Percentiles rank a stretch among this genome's conserved stretches.
These are phyloP conservation scores for Quercus gilva DNA, from an alignment of 306 rosid genomes.

Conservation along the genomic window DNA sequence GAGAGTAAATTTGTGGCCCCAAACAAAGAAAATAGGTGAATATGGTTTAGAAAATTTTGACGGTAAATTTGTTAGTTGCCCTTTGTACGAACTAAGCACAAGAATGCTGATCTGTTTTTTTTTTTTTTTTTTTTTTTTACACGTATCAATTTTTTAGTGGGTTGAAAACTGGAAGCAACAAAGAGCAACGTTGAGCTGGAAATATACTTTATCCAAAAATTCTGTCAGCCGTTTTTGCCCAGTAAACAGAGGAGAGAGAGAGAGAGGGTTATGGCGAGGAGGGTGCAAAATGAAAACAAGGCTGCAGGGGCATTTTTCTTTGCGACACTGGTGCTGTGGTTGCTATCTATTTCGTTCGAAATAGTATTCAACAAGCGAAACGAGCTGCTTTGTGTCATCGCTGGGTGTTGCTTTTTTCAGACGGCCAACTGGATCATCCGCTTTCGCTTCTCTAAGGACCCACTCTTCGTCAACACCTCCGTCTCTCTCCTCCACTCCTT, in stretches of 20 bases:
- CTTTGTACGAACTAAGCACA: too few species aligned
- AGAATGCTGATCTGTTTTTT: too few species aligned
- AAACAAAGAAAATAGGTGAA: too few species aligned
- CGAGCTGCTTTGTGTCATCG: conserved; percentile 49
- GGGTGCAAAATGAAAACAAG: conserved; percentile 15
- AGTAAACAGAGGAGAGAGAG: background rate
- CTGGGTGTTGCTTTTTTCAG: conserved; percentile 64
- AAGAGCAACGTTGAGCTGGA: too few species aligned
- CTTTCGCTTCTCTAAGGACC: conserved; percentile 43
- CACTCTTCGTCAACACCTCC: conserved; percentile 76
- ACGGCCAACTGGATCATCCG: conserved; percentile 54
- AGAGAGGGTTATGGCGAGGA: conserved; percentile 27
- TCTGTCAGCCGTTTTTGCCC: background rate
- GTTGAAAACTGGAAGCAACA: too few species aligned
- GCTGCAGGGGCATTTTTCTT: conserved; percentile 50
- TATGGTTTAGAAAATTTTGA: too few species aligned
- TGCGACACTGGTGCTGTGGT: conserved; percentile 58
- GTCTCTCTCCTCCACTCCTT: conserved; percentile 87
- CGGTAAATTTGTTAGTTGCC: too few species aligned
- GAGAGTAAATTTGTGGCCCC: too few species aligned
- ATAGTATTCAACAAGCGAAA: conserved; percentile 45
- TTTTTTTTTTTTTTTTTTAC: too few species aligned
- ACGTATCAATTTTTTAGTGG: too few species aligned
- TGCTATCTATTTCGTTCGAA: conserved; percentile 50
- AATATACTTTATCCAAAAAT: too few species aligned